A percentile compares a stretch with the other conserved stretches of the same genome.
Evolutionary conservation across 164 flowering plant species (phyloP).

Genomic region (Cinnamomum micranthum): DNA sequence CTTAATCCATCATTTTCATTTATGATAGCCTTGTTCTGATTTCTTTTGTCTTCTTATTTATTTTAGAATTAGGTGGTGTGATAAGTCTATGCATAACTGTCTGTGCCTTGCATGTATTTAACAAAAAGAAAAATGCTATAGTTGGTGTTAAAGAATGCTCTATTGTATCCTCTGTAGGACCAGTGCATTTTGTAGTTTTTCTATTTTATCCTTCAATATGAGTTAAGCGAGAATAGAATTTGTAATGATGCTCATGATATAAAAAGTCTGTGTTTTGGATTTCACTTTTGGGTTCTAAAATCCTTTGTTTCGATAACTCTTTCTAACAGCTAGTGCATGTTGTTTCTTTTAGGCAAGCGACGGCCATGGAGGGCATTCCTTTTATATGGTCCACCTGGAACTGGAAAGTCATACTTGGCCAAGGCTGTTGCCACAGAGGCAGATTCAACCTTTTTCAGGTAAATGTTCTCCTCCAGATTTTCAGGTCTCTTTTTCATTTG

Average conservation of each 20-base stretch:
- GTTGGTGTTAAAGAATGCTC: no score
- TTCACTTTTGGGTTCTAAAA: no score
- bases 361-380: slow-evolving; percentile 96
- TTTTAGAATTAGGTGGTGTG: background rate
- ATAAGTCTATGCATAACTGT: no score
- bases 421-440: slow-evolving; percentile 99
- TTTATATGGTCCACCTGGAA: slow-evolving; percentile 98
- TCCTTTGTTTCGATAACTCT: background rate
- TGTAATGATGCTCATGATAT: no score
- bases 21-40: background rate
- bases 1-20: background rate
- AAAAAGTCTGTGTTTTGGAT: no score
- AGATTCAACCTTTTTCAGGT: slow-evolving; percentile 97
- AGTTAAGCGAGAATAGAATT: no score
- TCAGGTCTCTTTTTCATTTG: background rate
- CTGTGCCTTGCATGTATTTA: no score
- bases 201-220: background rate
- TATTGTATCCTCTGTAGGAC: background rate
- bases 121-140: no score
- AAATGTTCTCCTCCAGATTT: background rate
- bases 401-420: slow-evolving; percentile 95
- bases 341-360: slow-evolving; percentile 62
- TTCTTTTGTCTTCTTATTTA: background rate
- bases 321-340: background rate
- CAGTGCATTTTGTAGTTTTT: background rate